These are phyloP conservation scores for Penicillium brevicompactum DNA, from an alignment of 2,329 filamentous ascomycete species.

Conservation along the genomic window DNA sequence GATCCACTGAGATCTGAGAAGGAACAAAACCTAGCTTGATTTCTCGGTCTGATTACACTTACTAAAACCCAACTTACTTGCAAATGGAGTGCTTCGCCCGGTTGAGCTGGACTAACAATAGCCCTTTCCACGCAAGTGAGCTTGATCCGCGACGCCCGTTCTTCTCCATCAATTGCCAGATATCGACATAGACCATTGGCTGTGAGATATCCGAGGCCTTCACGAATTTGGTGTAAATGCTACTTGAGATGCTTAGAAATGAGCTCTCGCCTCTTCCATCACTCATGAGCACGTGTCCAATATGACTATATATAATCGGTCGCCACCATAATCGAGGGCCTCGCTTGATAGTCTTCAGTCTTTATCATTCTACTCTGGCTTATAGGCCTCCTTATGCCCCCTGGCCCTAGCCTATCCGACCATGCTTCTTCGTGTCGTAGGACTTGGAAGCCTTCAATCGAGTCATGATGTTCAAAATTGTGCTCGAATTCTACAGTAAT, in stretches of 20 bases:
- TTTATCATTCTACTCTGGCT: neutral
- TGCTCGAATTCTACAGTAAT: no score
- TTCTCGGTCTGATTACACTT: neutral
- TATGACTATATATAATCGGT: neutral
- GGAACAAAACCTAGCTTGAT: neutral
- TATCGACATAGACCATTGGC: neutral
- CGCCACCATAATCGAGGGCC: constrained; percentile 1
- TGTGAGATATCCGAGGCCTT: neutral
- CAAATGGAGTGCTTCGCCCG: neutral
- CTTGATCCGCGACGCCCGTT: neutral
- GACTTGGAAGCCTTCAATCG: no score
- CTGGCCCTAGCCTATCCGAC: no score
- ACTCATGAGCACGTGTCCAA: neutral
- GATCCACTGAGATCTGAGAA: neutral
- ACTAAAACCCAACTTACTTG: neutral
- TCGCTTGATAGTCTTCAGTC: neutral
- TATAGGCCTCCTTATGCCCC: no score
- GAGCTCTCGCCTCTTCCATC: neutral
- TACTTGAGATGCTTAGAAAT: neutral
- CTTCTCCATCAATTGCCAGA: neutral
- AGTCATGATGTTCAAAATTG: no score
- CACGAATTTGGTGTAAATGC: neutral
- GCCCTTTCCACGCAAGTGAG: neutral
- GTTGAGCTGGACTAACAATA: neutral
- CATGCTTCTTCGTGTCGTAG: no score